Evolutionary conservation across 768 basidiomycete genomes (phyloP).

Genomic region (Suillus luteus): DNA sequence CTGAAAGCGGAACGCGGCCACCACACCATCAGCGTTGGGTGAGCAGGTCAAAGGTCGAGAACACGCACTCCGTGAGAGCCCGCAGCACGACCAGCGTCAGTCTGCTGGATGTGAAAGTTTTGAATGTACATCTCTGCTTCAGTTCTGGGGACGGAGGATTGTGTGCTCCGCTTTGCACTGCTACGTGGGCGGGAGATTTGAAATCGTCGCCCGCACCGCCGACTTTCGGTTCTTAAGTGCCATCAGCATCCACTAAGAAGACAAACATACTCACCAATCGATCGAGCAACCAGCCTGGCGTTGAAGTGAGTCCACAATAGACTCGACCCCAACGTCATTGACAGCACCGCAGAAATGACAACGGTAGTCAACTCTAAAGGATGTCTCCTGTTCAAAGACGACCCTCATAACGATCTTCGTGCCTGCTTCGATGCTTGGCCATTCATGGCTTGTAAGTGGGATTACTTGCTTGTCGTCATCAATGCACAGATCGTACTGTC

Average conservation of each 20-base stretch:
- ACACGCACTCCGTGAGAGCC: too few relatives aligned
- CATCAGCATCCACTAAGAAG: constrained; percentile 6
- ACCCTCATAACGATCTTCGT: constrained; percentile 31
- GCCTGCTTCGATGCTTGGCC: constrained; percentile 30
- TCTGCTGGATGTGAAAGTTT: neutral
- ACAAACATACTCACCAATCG: constrained; percentile 22
- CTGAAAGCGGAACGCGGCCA: too few relatives aligned
- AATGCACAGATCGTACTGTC: constrained; percentile 28
- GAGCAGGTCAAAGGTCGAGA: too few relatives aligned
- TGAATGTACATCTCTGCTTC: neutral
- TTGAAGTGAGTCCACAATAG: constrained; percentile 17
- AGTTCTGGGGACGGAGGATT: neutral
- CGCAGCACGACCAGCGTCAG: too few relatives aligned
- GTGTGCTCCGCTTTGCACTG: neutral
- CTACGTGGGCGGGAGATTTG: constrained; percentile 11
- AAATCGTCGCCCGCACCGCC: constrained; percentile 30
- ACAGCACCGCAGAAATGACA: constrained; percentile 22
- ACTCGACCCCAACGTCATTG: neutral
- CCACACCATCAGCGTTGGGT: too few relatives aligned
- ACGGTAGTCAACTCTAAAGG: constrained; percentile 9
- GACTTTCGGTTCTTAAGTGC: constrained; percentile 14
- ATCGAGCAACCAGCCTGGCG: constrained; percentile 26
- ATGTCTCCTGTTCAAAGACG: constrained; percentile 20
- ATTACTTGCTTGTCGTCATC: constrained; percentile 25
- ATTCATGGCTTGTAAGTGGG: constrained; percentile 26